A percentile compares a stretch with the other conserved stretches of the same genome.
These are phyloP conservation scores for Coniferiporia sulphurascens DNA, from an alignment of 1,284 basidiomycete species.

Conservation along the genomic window DNA sequence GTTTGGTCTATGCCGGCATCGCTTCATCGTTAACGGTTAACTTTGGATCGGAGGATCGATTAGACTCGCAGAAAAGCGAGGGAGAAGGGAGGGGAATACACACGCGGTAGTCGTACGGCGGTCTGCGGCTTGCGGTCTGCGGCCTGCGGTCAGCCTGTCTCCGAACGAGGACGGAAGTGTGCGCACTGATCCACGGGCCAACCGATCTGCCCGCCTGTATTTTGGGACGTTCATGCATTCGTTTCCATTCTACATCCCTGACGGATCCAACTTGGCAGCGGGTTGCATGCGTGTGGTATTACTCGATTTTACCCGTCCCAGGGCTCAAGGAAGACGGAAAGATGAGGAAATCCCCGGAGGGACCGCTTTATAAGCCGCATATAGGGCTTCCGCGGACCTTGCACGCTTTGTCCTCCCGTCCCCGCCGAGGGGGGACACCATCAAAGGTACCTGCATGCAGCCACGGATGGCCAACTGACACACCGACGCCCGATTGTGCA, in stretches of 20 bases:
- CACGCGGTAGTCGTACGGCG: background rate
- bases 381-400: background rate
- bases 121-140: background rate
- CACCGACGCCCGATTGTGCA: background rate
- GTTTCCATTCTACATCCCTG: background rate
- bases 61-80: background rate
- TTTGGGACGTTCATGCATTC: background rate
- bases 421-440: background rate
- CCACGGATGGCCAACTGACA: background rate
- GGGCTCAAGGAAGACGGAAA: background rate
- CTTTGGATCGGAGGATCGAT: background rate
- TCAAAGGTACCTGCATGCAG: background rate
- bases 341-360: background rate
- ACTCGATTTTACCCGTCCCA: background rate
- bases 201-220: background rate
- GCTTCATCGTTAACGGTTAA: background rate
- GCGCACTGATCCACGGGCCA: background rate
- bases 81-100: background rate
- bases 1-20: background rate
- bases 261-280: background rate
- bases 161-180: background rate
- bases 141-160: background rate
- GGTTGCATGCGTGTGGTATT: background rate
- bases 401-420: background rate
- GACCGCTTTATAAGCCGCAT: background rate